phyloP scores from a whole-genome alignment of 176 grass and related monocot species.

The Bromus sterilis region DNA sequence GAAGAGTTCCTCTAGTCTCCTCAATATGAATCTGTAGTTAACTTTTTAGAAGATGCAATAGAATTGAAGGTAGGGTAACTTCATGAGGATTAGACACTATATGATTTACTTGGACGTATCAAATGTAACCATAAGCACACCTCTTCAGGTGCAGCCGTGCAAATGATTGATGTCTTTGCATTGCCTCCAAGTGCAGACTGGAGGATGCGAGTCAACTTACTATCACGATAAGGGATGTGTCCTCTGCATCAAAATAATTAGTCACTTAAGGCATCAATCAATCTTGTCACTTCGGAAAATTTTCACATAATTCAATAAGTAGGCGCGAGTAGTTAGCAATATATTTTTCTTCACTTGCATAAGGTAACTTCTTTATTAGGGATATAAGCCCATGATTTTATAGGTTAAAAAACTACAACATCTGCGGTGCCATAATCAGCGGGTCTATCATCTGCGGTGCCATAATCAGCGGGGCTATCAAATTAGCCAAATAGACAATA shows the following conservation, averaged over 20 bases:
- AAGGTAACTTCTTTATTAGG: not conserved
- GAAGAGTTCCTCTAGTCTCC: constrained; percentile 93
- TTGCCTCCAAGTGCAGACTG: constrained; percentile 97
- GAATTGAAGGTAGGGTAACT: not conserved
- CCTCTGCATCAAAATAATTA: constrained; percentile 56
- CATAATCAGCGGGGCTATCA: not conserved
- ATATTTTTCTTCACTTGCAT: not conserved
- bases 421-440: not conserved
- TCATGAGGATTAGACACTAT: not conserved
- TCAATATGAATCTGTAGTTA: constrained; percentile 65
- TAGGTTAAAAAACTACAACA: not conserved
- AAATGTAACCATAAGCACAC: constrained; percentile 34
- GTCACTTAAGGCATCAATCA: not conserved
- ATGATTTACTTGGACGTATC: not conserved
- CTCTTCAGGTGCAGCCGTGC: constrained; percentile 91
- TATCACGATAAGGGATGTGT: constrained; percentile 97
- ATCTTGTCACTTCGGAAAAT: not conserved
- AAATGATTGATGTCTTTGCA: constrained; percentile 94
- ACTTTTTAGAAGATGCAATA: not conserved
- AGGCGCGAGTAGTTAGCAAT: not conserved
- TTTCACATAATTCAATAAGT: not conserved
- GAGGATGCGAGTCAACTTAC: constrained; percentile 92
- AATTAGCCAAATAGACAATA: not conserved
- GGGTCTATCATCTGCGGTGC: not conserved
- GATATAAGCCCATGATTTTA: not conserved